Conservation (phyloP, 495 filamentous ascomycete species). For the Neurospora tetraspora region DNA sequence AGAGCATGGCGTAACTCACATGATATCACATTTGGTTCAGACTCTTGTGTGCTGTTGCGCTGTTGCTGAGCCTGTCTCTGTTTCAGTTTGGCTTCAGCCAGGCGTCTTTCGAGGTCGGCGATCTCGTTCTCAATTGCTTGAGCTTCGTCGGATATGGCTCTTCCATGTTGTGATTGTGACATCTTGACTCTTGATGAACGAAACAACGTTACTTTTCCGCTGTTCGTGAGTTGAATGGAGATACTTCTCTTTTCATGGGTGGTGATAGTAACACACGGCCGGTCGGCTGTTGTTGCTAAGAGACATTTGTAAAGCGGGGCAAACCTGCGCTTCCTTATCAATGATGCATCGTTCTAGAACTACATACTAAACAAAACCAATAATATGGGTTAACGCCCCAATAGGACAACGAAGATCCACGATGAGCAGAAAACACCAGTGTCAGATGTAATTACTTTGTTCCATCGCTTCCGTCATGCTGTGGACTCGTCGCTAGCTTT, state of each 20-base stretch:
- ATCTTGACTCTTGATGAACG: background rate
- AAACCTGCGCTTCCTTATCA: background rate
- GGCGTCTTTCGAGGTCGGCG: slow-evolving; percentile 26
- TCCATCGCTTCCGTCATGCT: background rate
- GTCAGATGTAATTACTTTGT: background rate
- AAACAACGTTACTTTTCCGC: background rate
- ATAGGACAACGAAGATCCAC: background rate
- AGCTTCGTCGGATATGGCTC: background rate
- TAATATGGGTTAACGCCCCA: background rate
- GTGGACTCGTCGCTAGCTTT: background rate
- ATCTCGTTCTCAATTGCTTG: slow-evolving; percentile 22
- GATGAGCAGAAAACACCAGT: background rate
- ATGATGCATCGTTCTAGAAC: background rate
- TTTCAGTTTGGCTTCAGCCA: slow-evolving; percentile 25
- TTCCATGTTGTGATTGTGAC: background rate
- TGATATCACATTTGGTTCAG: background rate
- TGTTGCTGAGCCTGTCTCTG: slow-evolving; percentile 3
- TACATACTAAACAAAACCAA: background rate
- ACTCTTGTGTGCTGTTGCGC: background rate
- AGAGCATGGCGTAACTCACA: background rate
- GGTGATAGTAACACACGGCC: background rate
- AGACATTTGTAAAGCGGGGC: background rate
- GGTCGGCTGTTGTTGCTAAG: background rate
- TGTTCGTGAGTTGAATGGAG: background rate
- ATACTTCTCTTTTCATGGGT: background rate